Percentiles rank a stretch among this genome's conserved stretches.
phyloP scores from a whole-genome alignment of 2,329 filamentous ascomycete genomes.

The Raffaelea deltoideospora region DNA sequence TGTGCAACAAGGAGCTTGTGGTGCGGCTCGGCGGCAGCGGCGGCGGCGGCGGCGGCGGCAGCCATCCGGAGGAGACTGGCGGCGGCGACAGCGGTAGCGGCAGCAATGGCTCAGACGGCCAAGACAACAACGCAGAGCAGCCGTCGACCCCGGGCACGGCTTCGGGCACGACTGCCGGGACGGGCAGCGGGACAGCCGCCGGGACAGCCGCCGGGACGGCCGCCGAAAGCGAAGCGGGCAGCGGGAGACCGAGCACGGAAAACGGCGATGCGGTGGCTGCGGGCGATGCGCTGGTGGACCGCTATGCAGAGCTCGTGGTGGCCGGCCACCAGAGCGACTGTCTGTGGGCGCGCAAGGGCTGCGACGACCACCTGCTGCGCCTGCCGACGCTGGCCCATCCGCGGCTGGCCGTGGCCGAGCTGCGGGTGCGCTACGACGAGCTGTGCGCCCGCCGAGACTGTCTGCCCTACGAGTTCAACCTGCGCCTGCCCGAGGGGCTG shows the following conservation, averaged over 20 bases:
- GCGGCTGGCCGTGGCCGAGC: conserved; percentile 36
- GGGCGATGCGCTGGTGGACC: conserved; percentile 55
- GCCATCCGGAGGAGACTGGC: too few species aligned
- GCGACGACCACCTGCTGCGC: conserved; percentile 53
- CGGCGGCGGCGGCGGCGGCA: conserved; percentile 25
- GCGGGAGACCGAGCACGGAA: not conserved
- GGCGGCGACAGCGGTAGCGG: not conserved
- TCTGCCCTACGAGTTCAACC: conserved; percentile 46
- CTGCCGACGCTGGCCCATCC: conserved; percentile 50
- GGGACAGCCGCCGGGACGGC: too few species aligned
- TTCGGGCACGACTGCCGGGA: too few species aligned
- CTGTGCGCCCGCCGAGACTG: conserved; percentile 37
- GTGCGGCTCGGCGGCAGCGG: conserved; percentile 58
- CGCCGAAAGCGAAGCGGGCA: too few species aligned
- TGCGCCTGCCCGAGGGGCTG: conserved; percentile 38
- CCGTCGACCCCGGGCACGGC: too few species aligned
- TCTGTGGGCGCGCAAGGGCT: conserved; percentile 76
- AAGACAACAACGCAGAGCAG: too few species aligned
- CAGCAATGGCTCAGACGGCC: not conserved
- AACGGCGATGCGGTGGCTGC: conserved; percentile 28
- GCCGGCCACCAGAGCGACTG: conserved; percentile 68
- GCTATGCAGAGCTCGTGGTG: conserved; percentile 59
- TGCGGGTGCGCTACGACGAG: conserved; percentile 52
- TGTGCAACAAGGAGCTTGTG: conserved; percentile 71
- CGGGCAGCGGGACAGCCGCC: conserved; percentile 28